Conservation (phyloP, 2,329 filamentous ascomycete species). For the Sarocladiaceae sp. region DNA sequence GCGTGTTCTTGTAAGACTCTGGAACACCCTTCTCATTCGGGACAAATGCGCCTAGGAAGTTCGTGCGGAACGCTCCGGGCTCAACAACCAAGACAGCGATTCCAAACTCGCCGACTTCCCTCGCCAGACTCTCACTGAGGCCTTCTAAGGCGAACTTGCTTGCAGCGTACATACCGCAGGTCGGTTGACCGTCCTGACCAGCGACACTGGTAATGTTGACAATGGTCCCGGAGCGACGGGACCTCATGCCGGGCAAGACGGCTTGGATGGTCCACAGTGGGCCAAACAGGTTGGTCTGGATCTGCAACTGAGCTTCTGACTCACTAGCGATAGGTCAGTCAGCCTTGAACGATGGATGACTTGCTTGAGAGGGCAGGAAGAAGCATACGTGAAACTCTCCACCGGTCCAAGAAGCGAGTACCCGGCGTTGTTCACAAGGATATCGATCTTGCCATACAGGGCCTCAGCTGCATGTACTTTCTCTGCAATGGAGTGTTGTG, state of each 20-base stretch:
- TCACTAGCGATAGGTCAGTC: conserved; percentile 18
- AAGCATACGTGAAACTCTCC: conserved; percentile 26
- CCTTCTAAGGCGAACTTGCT: conserved; percentile 38
- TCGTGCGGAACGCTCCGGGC: conserved; percentile 43
- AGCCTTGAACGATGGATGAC: not conserved
- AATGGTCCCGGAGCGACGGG: conserved; percentile 32
- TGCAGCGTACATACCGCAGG: conserved; percentile 36
- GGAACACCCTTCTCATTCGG: conserved; percentile 13
- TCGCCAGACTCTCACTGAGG: conserved; percentile 34
- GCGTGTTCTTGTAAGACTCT: conserved; percentile 19
- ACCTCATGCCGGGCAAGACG: conserved; percentile 39
- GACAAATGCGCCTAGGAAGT: conserved; percentile 26
- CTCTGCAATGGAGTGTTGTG: conserved; percentile 16
- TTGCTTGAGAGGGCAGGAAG: not conserved
- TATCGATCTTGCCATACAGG: conserved; percentile 17
- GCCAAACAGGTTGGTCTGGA: conserved; percentile 44
- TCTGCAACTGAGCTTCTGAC: conserved; percentile 32
- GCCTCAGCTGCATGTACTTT: conserved; percentile 10
- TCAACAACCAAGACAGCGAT: conserved; percentile 40
- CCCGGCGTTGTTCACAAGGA: conserved; percentile 34
- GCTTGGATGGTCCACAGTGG: conserved; percentile 40
- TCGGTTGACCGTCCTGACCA: conserved; percentile 29
- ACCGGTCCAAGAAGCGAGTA: conserved; percentile 31
- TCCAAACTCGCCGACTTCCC: conserved; percentile 35
- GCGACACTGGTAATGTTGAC: conserved; percentile 41